phyloP scores from a whole-genome alignment of 768 basidiomycete genomes.

The Tylopilus plumbeoviolaceoides region DNA sequence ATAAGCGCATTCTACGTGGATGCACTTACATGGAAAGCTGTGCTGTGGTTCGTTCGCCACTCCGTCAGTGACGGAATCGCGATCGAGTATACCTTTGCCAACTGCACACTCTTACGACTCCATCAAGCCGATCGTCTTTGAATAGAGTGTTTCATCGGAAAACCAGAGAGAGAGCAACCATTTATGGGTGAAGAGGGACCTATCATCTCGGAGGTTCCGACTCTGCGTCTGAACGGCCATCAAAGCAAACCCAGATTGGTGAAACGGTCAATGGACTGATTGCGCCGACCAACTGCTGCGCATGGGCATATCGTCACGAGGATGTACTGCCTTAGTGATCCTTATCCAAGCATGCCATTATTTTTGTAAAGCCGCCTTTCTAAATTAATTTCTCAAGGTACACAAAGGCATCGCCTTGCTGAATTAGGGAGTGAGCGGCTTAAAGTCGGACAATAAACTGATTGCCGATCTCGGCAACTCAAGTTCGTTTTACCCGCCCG shows the following conservation, averaged over 20 bases:
- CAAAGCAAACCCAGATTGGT: background rate
- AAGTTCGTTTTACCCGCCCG: conserved; percentile 35
- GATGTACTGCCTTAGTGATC: conserved; percentile 16
- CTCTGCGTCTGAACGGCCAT: conserved; percentile 2
- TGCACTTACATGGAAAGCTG: background rate
- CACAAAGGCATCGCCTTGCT: conserved; percentile 20
- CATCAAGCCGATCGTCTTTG: no score
- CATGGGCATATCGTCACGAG: conserved; percentile 21
- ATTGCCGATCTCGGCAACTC: conserved; percentile 37
- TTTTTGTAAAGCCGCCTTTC: conserved; percentile 13
- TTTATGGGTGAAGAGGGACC: no score
- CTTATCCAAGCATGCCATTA: conserved; percentile 16
- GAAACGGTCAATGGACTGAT: conserved; percentile 14
- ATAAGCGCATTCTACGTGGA: background rate
- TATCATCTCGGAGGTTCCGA: background rate
- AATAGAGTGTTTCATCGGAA: no score
- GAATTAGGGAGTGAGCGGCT: conserved; percentile 30
- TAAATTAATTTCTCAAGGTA: conserved; percentile 25
- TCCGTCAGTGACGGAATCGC: no score
- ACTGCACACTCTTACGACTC: no score
- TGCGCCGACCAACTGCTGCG: conserved; percentile 20
- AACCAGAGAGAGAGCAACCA: no score
- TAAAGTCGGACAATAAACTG: conserved; percentile 34
- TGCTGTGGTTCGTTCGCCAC: background rate
- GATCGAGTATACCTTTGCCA: no score